Percentiles rank a stretch among this genome's conserved stretches.
phyloP scores from a whole-genome alignment of 1,284 basidiomycete genomes.

The Ustilago trichophora region DNA sequence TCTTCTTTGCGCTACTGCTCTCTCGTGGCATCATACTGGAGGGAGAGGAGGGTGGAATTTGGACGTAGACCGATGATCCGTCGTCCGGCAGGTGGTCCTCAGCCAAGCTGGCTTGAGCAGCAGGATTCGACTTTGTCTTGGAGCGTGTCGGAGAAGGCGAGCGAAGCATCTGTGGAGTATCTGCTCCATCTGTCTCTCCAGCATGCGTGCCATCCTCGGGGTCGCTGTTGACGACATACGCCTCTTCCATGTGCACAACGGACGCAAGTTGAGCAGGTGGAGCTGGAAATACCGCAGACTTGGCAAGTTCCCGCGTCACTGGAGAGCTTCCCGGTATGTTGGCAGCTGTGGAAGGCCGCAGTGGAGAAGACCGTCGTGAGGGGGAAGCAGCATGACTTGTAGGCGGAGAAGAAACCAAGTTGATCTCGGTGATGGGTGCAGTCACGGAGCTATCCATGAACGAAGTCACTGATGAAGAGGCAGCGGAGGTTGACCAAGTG shows the following conservation, averaged over 20 bases:
- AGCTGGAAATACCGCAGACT: background rate
- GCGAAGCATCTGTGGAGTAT: background rate
- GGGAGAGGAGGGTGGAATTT: slow-evolving; percentile 17
- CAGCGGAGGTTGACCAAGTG: slow-evolving; percentile 26
- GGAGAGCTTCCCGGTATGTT: slow-evolving; percentile 9
- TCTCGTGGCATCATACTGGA: slow-evolving; percentile 1
- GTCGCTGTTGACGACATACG: slow-evolving; percentile 20
- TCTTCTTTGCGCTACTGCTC: slow-evolving; percentile 6
- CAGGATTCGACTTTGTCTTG: background rate
- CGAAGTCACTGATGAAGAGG: slow-evolving; percentile 14
- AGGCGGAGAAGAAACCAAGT: slow-evolving; percentile 25
- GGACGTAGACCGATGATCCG: slow-evolving; percentile 14
- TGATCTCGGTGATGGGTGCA: slow-evolving; percentile 21
- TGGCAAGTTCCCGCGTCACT: background rate
- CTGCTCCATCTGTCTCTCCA: background rate
- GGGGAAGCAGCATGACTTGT: slow-evolving; percentile 26
- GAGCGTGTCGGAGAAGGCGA: slow-evolving; percentile 1
- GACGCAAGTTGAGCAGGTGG: background rate
- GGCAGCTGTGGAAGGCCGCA: slow-evolving; percentile 8
- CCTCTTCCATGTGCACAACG: background rate
- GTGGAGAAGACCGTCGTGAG: slow-evolving; percentile 12
- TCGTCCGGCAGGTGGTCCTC: background rate
- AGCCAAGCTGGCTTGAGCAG: background rate
- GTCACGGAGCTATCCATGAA: slow-evolving; percentile 24
- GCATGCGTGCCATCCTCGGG: slow-evolving; percentile 14